phyloP scores from a whole-genome alignment of 2,329 filamentous ascomycete genomes.

The Diaporthe sp. region DNA sequence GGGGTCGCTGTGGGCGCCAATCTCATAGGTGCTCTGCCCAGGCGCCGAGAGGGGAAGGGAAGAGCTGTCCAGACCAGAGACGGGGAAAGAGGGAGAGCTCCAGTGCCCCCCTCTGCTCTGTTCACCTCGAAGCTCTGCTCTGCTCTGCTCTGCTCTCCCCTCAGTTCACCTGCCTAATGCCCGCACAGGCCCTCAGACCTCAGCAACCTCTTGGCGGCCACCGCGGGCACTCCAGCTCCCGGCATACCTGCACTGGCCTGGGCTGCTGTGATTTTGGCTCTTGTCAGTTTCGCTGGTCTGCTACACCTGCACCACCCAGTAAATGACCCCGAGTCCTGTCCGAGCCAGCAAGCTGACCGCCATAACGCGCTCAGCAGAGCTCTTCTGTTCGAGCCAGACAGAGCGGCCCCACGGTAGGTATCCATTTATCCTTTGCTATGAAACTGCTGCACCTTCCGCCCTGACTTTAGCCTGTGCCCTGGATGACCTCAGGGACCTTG shows the following conservation, averaged over 20 bases:
- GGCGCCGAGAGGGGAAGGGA: conserved; percentile 9
- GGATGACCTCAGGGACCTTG: too few relatives aligned
- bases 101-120: not conserved
- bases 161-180: not conserved
- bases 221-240: not conserved
- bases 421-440: not conserved
- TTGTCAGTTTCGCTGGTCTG: not conserved
- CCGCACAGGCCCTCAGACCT: not conserved
- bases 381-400: not conserved
- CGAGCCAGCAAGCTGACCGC: not conserved
- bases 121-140: not conserved
- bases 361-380: not conserved
- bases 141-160: not conserved
- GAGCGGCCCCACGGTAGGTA: not conserved
- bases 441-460: not conserved
- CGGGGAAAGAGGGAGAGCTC: not conserved
- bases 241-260: not conserved
- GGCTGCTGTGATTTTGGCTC: not conserved
- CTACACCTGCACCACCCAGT: not conserved
- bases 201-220: conserved; percentile 7
- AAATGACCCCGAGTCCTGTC: not conserved
- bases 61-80: not conserved
- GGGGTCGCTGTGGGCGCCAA: conserved; percentile 25
- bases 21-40: conserved; percentile 23
- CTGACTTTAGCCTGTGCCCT: not conserved